Evolutionary conservation across 768 basidiomycete species (phyloP), one percentile per base, ranked within the genome.

Genomic region (Suillus spraguei): DNA sequence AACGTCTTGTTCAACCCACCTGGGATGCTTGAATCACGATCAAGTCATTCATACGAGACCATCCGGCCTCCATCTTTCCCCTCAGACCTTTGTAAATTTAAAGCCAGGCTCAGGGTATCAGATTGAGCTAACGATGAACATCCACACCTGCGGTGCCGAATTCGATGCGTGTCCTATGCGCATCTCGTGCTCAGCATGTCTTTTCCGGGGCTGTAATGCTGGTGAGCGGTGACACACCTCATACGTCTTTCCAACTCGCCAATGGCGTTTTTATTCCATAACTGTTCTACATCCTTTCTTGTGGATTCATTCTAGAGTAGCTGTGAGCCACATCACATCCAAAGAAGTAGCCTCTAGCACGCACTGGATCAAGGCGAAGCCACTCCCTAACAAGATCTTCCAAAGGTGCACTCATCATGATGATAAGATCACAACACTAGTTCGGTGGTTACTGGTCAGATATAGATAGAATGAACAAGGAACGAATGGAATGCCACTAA

Each of bases 1-100:
- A 35, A 38, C 42, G 20, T 46, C n/a, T 16, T 38, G 52, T 1
- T 20, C 9, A 52, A 50, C 76, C 53, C 49, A 86, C 92, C 81
- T 95, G 92, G 16, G 91, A 92, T 11, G 92, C 83, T 71, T 94
- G 92, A 49, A 92, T 87, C 60, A 94, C 79, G 55, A 87, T 91
- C 62, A 96, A 76, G 73, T 95, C 92, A 71, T 96, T 96, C 92
- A 96, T 95, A 61, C 91, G 84, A n/a, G 91, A 83, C 85, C 90
- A 94, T 2, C 94, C 94, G 9, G 93, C 93, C 67, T 91, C 89
- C 94, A 96, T 95, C 66, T 78, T 82, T 2, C 88, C 92, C 68
- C 92, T 80, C 24, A 94, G 79, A 60, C 93, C 93, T 90, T 58
- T 7, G 60, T 41, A 35, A 35, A 65, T 58, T 38, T 36, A 59